Base-by-base conservation (phyloP, 2,329 filamentous ascomycete species). In the Fusarium euwallaceae region DNA sequence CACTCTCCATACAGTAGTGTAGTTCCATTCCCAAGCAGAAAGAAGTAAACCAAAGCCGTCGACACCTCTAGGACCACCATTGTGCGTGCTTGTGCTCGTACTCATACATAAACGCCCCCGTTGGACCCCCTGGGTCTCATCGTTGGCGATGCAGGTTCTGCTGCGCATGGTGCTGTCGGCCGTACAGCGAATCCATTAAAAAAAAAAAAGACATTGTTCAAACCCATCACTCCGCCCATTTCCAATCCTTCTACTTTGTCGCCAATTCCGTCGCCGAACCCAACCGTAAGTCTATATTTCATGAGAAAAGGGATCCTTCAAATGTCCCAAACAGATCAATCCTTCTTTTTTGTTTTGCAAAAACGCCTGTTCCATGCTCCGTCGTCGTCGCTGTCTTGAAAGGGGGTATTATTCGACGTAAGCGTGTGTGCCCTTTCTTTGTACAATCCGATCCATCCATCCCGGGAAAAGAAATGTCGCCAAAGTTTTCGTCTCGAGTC, bases 381-480 rank as follows among this genome's bases (percentile, higher is more conserved):
- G 43, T 61, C 48, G 45, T 58, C 55, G 59, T 75, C 73, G 73
- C 73, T 76, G 60, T 75, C 65, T 70, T 67, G 55, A 75, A 68
- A 64, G 24, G 69, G 72, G 73, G 73, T 73, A 73, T 73, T 73
- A 68, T 73, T 55, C 70, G 61, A 76, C 62, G 64, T 56, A 64
- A 64, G 64, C 70, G 55, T 71, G 59, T 37, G 62, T 66, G 70
- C 61, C 73, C 70, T 75, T 67, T 73, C 70, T 75, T 67, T 73
- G 63, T 70, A 72, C 72, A 75, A 71, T 68, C 67, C 67, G 32
- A 64, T 78, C 72, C 76, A 71, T 68, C 67, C 64, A 66, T 78
- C 72, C 76, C 62, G 55, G 70, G 64, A 77, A 76, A 66, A 68
- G 60, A 75, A 78, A 69, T 76, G 67, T 75, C 69, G 73, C 75